Evolutionary conservation across 495 filamentous ascomycete species (phyloP), one percentile per base, ranked within the genome.

Genomic region (Elaphomyces granulatus): DNA sequence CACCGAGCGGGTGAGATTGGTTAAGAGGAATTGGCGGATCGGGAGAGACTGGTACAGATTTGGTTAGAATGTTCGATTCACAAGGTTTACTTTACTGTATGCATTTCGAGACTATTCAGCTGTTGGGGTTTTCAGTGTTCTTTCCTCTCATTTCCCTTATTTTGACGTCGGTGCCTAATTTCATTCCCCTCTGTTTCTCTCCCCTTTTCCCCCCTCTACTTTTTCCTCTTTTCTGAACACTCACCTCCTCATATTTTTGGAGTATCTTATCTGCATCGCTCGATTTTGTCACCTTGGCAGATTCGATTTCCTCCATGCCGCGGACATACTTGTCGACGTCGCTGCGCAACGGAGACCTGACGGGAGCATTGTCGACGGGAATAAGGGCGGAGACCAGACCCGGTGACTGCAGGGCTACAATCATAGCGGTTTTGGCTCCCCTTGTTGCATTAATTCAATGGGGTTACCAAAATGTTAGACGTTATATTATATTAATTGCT

Each of bases 351-450:
- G 66, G 68, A 2, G 78, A 82, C 52, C 87, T 86, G 15, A 90
- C 64, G 2, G 90, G 90, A 4, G 87, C 86, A 52, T 98, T 98
- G 66, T 98, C 90, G 3, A 96, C 86, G 3, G 85, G 66, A 15
- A 98, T 70, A 18, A 98, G 52, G 47, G 74, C 72, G 1, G 66
- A 67, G 26, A 94, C 65, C 0, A 77, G 63, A 9, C 71, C 55
- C 0, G 84, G 82, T 0, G 70, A 60, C 19, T 68, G 65, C 12
- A 98, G 73, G 20, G 86, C 81, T 23, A 96, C 68, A 0, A 82
- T 70, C 88, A 96, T 94, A 38, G 84, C 88, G 2, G 80, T 77
- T 68, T 98, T 98, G 28, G 90, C 90, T 37, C 92, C 92, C 83
- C 83, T 87, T 44, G 26, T 35, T 4, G 15, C 19, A 8, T 17